Evolutionary conservation across 495 filamentous ascomycete genomes (phyloP), one percentile per base, ranked within the genome.

Genomic region (Articulospora tetracladia): DNA sequence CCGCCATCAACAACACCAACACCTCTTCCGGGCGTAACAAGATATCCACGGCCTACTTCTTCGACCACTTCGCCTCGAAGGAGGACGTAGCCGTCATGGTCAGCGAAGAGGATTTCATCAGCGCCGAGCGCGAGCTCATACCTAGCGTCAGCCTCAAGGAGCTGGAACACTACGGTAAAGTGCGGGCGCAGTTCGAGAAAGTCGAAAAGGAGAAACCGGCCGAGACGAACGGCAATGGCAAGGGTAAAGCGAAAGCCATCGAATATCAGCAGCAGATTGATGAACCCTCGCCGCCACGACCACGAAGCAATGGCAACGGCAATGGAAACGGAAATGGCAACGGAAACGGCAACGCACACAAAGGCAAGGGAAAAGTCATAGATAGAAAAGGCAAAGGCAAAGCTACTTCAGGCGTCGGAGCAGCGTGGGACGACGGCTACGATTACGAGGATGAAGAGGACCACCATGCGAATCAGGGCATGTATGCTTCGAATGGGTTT

Each of bases 101-200:
- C 19, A 88, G 83, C 2, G 92, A 96, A 68, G 80, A 88, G 30
- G 94, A 98, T 71, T 98, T 98, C 70, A 63, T 84, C 8, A 79
- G 82, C 41, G 94, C 94, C 0, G 85, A 91, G 57, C 73, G 74
- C 32, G 95, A 98, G 70, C 80, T 98, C 46, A 85, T 97, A n/a
- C 91, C 91, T 17, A 90, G 86, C 73, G 95, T 98, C 47, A 96
- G 92, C 71, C 87, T 87, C 28, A 92, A 95, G 64, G 94, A 98
- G 75, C 77, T 98, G 1, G 85, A 87, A 59, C 95, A 98, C 69
- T 98, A 98, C 64, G 86, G 95, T 66, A 79, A 79, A 0, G 95
- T 98, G 15, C 79, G 94, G 19, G 83, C 80, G 30, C 79, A 81
- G 22, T 98, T 98, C 68, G 93, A 98, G 73, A 77, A 77, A 58